These are phyloP conservation scores for Apiotrichum mycotoxinovorans DNA, from an alignment of 1,284 basidiomycete species.

Conservation along the genomic window DNA sequence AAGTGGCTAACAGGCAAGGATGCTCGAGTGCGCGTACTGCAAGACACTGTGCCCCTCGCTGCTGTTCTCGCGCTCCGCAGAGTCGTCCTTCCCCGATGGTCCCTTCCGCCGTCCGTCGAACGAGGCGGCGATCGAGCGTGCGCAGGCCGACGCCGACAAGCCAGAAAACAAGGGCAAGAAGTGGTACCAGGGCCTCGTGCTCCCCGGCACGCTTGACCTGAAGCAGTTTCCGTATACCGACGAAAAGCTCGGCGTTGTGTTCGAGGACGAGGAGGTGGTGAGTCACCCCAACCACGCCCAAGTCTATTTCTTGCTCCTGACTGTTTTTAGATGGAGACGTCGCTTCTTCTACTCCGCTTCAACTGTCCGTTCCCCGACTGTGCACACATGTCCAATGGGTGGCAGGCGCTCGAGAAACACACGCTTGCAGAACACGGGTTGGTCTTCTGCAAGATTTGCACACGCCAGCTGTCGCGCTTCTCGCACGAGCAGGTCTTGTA, in stretches of 20 bases:
- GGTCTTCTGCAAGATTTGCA: conserved; percentile 84
- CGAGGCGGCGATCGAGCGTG: conserved; percentile 30
- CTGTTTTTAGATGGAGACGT: conserved; percentile 70
- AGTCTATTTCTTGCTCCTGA: neutral
- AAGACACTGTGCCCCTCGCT: conserved; percentile 81
- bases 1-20: conserved; percentile 43
- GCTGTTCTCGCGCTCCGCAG: conserved; percentile 73
- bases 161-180: conserved; percentile 36
- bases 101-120: conserved; percentile 55
- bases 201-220: conserved; percentile 45
- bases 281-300: conserved; percentile 12
- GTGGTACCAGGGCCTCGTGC: conserved; percentile 39
- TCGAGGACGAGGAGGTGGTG: conserved; percentile 81
- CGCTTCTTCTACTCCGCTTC: conserved; percentile 80
- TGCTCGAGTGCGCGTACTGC: conserved; percentile 90
- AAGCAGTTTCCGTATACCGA: conserved; percentile 61
- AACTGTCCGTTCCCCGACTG: conserved; percentile 80
- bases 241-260: conserved; percentile 71
- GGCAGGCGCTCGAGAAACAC: conserved; percentile 77
- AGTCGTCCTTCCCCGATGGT: conserved; percentile 63
- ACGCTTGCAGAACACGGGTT: conserved; percentile 60
- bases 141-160: conserved; percentile 38
- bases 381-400: conserved; percentile 76
- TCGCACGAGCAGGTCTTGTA: conserved; percentile 91
- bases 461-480: conserved; percentile 89